These are phyloP conservation scores for Wickerhamiella musiphila DNA, from an alignment of 805 yeast species.

Conservation along the genomic window DNA sequence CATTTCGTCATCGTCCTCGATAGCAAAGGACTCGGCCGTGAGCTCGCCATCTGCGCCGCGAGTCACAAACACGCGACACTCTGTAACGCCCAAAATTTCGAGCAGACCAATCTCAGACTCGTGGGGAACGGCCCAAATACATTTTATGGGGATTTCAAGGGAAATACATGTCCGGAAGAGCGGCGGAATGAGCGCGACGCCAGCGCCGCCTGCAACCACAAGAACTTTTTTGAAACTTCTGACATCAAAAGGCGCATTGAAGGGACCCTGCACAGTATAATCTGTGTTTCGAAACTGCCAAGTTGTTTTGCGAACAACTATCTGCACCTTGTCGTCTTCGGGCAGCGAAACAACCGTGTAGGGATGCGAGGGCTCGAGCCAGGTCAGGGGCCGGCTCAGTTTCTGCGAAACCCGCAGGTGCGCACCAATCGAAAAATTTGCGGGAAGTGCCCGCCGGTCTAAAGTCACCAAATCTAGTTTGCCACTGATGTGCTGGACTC, in stretches of 20 bases:
- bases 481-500: constrained; percentile 25
- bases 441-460: constrained; percentile 19
- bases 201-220: constrained; percentile 16
- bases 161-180: too few relatives aligned
- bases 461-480: constrained; percentile 28
- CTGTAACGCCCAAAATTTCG: constrained; percentile 4
- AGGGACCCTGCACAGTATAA: constrained; percentile 27
- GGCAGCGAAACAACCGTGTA: constrained; percentile 33
- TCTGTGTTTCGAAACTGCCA: constrained; percentile 18
- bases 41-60: constrained; percentile 3
- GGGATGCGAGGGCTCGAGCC: constrained; percentile 29
- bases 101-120: constrained; percentile 3
- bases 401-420: constrained; percentile 24
- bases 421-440: constrained; percentile 29
- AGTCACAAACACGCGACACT: constrained; percentile 13
- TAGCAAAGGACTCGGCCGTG: constrained; percentile 6
- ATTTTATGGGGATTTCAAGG: neutral
- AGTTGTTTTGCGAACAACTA: constrained; percentile 23
- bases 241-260: constrained; percentile 16
- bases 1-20: constrained; percentile 2
- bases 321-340: constrained; percentile 24
- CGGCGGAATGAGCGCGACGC: constrained; percentile 12
- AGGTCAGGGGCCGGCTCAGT: constrained; percentile 18
- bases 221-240: constrained; percentile 6
- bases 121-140: constrained; percentile 9